Base-by-base conservation (phyloP, 1,284 basidiomycete species). In the Apiotrichum brassicae region DNA sequence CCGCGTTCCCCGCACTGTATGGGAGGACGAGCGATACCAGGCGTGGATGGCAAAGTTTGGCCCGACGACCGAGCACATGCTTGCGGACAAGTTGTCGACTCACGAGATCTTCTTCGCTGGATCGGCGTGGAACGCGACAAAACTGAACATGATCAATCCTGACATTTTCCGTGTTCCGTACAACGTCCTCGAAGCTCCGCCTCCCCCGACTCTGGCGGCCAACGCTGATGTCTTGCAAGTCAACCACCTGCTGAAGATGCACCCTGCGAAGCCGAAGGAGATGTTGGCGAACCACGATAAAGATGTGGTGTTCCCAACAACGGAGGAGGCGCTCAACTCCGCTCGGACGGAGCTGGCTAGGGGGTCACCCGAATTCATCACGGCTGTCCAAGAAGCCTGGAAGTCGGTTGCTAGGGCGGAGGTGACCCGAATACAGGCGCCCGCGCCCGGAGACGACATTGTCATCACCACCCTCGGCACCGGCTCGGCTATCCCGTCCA, bases 381-480 rank as follows among this genome's bases (percentile, higher is more conserved):
- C 48, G n/a, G 58, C 53, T 11, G 58, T 60, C 35, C 48, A 59
- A 19, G 44, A 46, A 13, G 62, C 63, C 2, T 55, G 57, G 19
- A 48, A 43, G 11, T 48, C 54, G 20, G 28, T 42, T 8, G 57
- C 66, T 4, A 51, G 51, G 4, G 49, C 35, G 18, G 51, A 53
- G 28, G 51, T 39, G 4, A 35, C 47, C 5, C 30, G 11, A 24
- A 12, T 18, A 2, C 26, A 32, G 7, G 6, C 22, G 3, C 57
- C 48, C 25, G 60, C 61, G 43, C 76, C 75, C 16, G 84, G 87
- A 2, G 79, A 80, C 43, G 79, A 86, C 49, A 79, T 97, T 12
- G 74, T 75, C 3, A 74, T 97, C 35, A 81, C 86, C 3, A 81
- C 92, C 1, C 76, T 97, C 2, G 93, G 93, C 1, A 97, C 93